A percentile compares a stretch with the other conserved stretches of the same genome.
Evolutionary conservation across 2,329 filamentous ascomycete species (phyloP).

Genomic region (Exophiala bonariae): DNA sequence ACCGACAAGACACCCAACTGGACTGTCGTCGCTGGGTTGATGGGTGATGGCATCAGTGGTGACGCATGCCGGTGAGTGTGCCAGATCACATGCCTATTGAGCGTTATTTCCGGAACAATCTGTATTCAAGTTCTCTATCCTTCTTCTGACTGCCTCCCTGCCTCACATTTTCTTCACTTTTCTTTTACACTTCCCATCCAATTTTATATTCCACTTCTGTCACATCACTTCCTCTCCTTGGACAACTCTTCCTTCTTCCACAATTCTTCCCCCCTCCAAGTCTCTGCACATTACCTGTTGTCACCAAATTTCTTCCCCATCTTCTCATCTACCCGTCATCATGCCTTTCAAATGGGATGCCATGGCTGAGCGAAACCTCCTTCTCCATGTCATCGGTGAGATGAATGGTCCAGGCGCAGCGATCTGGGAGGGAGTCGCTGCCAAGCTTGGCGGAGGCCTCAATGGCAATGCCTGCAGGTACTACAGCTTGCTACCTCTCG

Average conservation of each 20-base stretch:
- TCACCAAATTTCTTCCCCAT: background rate
- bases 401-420: slow-evolving; percentile 11
- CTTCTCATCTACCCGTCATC: slow-evolving; percentile 1
- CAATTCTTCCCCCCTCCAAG: background rate
- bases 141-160: background rate
- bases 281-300: background rate
- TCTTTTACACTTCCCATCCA: background rate
- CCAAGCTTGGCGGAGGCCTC: slow-evolving; percentile 22
- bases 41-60: slow-evolving; percentile 24
- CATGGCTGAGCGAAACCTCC: slow-evolving; percentile 19
- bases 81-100: no score
- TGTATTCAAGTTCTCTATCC: background rate
- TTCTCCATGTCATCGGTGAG: slow-evolving; percentile 19
- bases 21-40: slow-evolving; percentile 17
- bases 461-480: slow-evolving; percentile 27
- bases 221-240: background rate
- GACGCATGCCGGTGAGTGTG: slow-evolving; percentile 27
- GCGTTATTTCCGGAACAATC: no score
- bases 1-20: slow-evolving; percentile 22
- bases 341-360: slow-evolving; percentile 28
- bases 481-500: slow-evolving; percentile 1
- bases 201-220: background rate
- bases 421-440: slow-evolving; percentile 26
- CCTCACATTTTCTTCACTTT: background rate
- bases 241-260: background rate